Evolutionary conservation across 2,329 filamentous ascomycete genomes (phyloP).

Genomic region (Endocalyx cinctus): DNA sequence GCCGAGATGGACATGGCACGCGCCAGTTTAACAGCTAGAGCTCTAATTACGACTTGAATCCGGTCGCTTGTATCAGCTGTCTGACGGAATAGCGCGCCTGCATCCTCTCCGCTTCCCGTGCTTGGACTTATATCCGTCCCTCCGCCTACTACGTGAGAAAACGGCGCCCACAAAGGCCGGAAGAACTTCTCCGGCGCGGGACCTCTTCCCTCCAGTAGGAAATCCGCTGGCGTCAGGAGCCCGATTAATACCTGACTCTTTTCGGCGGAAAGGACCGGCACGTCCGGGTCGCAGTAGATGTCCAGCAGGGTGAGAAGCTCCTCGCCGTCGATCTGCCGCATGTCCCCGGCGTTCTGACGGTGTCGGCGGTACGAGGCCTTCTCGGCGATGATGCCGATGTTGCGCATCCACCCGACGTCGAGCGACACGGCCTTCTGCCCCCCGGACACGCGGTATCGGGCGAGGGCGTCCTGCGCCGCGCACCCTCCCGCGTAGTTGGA

Average conservation of each 20-base stretch:
- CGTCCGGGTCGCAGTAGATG: conserved; percentile 14
- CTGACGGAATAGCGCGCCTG: conserved; percentile 9
- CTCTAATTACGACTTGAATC: conserved; percentile 9
- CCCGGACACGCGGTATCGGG: conserved; percentile 13
- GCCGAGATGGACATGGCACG: conserved; percentile 14
- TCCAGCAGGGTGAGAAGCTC: conserved; percentile 20
- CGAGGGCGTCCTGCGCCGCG: conserved; percentile 21
- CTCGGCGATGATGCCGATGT: conserved; percentile 22
- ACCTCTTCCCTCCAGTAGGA: conserved; percentile 8
- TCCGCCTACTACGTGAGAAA: conserved; percentile 8
- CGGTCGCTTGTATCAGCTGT: conserved; percentile 7
- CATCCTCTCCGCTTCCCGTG: conserved; percentile 2
- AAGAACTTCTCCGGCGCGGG: conserved; percentile 4
- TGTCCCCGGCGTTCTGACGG: conserved; percentile 9
- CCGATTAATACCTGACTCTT: conserved; percentile 13
- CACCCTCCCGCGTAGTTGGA: conserved; percentile 23
- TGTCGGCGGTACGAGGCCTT: conserved; percentile 8
- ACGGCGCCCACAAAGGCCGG: conserved; percentile 10
- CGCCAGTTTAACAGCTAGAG: conserved; percentile 9
- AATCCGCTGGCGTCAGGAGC: conserved; percentile 10
- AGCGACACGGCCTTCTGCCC: conserved; percentile 19
- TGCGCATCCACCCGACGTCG: conserved; percentile 23
- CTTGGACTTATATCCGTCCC: not conserved
- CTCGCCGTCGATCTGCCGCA: conserved; percentile 14
- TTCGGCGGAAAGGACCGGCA: not conserved